phyloP scores from a whole-genome alignment of 805 yeast species.

The Metschnikowia corniflorae region DNA sequence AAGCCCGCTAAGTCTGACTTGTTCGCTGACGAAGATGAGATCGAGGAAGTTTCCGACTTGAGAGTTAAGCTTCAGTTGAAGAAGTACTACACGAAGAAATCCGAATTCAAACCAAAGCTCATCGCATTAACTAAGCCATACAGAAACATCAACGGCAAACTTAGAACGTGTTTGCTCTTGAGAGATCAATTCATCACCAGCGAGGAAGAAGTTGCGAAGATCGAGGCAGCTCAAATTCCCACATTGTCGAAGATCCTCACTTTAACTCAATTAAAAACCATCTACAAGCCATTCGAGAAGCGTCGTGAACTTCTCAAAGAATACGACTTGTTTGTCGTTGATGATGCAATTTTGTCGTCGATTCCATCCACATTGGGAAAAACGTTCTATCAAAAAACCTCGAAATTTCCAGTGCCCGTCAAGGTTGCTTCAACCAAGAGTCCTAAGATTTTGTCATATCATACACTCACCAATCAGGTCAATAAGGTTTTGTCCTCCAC shows the following conservation, averaged over 20 bases:
- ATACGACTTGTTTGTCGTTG: conserved; percentile 78
- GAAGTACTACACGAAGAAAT: conserved; percentile 58
- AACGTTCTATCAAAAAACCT: conserved; percentile 55
- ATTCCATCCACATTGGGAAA: conserved; percentile 85
- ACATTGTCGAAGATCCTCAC: conserved; percentile 57
- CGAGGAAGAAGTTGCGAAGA: conserved; percentile 40
- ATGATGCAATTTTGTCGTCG: conserved; percentile 73
- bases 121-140: conserved; percentile 48
- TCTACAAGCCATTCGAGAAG: conserved; percentile 84
- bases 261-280: conserved; percentile 72
- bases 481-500: conserved; percentile 56
- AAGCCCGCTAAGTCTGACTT: conserved; percentile 39
- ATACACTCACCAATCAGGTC: conserved; percentile 55
- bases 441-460: conserved; percentile 43
- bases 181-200: conserved; percentile 55
- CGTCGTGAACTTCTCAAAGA: conserved; percentile 68
- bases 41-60: conserved; percentile 52
- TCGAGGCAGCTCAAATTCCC: conserved; percentile 47
- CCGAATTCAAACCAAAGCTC: conserved; percentile 53
- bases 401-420: conserved; percentile 67
- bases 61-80: conserved; percentile 64
- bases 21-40: conserved; percentile 47
- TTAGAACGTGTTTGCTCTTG: conserved; percentile 61
- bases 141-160: conserved; percentile 38
- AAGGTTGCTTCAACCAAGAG: conserved; percentile 35